Evolutionary conservation across 2,329 filamentous ascomycete genomes (phyloP).

Genomic region (Diaporthe citriasiana): DNA sequence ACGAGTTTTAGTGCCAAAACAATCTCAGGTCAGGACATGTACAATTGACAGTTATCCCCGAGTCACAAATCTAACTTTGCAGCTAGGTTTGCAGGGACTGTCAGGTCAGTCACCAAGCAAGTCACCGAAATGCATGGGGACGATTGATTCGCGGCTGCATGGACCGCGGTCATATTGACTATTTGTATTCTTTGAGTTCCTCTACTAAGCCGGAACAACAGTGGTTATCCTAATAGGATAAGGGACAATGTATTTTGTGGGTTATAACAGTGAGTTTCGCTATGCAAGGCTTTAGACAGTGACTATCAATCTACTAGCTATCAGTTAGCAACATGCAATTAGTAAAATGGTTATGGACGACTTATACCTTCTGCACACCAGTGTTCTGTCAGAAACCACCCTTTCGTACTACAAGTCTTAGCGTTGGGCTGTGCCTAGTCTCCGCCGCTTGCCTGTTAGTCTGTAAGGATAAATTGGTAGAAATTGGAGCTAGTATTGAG

Average conservation of each 20-base stretch:
- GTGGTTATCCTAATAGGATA: no score
- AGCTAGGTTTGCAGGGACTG: not conserved
- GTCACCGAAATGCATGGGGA: slow-evolving; percentile 4
- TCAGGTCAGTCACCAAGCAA: not conserved
- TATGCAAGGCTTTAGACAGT: no score
- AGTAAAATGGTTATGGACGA: not conserved
- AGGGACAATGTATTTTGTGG: no score
- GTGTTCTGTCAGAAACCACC: not conserved
- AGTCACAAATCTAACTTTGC: not conserved
- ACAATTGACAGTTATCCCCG: not conserved
- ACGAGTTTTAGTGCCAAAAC: not conserved
- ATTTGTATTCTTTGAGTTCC: slow-evolving; percentile 17
- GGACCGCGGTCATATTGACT: not conserved
- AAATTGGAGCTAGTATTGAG: not conserved
- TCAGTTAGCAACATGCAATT: not conserved
- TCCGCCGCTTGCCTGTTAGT: not conserved
- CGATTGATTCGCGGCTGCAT: slow-evolving; percentile 1
- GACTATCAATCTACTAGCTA: not conserved
- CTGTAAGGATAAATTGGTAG: not conserved
- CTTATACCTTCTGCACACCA: slow-evolving; percentile 1
- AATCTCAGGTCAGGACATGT: no score
- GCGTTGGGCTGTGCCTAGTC: not conserved
- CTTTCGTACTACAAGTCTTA: not conserved
- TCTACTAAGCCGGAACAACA: not conserved
- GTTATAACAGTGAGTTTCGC: no score